Conservation (phyloP, 164 flowering plant genomes). For the Aristolochia contorta region DNA sequence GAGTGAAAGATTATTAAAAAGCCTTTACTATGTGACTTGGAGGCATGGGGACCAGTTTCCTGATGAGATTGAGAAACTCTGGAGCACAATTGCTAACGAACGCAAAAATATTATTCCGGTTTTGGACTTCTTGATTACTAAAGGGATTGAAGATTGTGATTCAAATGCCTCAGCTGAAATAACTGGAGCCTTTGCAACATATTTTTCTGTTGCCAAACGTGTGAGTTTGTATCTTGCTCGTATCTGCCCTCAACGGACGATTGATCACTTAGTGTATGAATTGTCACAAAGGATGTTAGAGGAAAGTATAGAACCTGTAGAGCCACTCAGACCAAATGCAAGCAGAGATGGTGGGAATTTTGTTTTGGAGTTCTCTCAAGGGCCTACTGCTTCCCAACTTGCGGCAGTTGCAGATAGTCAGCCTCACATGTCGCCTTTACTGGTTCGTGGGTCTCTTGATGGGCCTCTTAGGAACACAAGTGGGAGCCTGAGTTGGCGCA, state of each 20-base stretch:
- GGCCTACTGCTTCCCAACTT: conserved; percentile 61
- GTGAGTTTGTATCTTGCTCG: conserved; percentile 94
- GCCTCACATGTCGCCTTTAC: conserved; percentile 97
- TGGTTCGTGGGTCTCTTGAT: conserved; percentile 93
- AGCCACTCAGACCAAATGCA: conserved; percentile 46
- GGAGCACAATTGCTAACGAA: conserved; percentile 98
- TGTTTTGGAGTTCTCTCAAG: conserved; percentile 90
- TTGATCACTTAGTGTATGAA: conserved; percentile 93
- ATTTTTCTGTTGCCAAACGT: conserved; percentile 96
- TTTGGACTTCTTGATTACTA: conserved; percentile 85
- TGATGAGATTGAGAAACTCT: conserved; percentile 97
- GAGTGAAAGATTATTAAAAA: conserved; percentile 88
- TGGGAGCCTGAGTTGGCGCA: conserved; percentile 95
- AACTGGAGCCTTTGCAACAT: conserved; percentile 96
- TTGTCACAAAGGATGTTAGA: conserved; percentile 91
- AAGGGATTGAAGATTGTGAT: conserved; percentile 98
- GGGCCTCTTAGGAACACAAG: conserved; percentile 86
- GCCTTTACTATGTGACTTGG: conserved; percentile 97
- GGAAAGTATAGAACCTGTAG: conserved; percentile 66
- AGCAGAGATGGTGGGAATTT: conserved; percentile 55
- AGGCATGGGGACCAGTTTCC: conserved; percentile 98
- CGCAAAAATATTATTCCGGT: conserved; percentile 92
- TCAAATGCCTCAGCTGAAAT: conserved; percentile 98
- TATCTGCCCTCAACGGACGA: conserved; percentile 94
- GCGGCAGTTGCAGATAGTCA: conserved; percentile 70